Evolutionary conservation across 179 eudicot genomes (phyloP), one percentile per base, ranked within the genome.

Genomic region (Carnegiea gigantea): DNA sequence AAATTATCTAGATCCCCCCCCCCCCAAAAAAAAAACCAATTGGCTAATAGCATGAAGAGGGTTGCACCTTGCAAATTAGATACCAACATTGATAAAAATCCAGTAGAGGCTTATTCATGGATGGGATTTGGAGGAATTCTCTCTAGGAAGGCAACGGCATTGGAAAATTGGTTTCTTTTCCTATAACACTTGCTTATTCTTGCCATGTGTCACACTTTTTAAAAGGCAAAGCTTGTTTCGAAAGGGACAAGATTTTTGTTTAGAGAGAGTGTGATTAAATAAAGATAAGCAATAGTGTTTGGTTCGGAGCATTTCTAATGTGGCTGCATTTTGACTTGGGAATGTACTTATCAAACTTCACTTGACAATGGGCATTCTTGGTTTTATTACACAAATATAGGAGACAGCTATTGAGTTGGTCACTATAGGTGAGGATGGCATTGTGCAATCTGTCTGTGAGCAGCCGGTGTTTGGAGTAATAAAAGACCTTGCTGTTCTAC

Each of bases 351-450:
- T 54, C 17, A 26, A 68, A 54, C 43, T 33, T 60, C 20, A 10
- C 53, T 38, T 77, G 57, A 36, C 54, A 21, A 70, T 70, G 59
- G 38, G 59, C 17, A 20, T 80, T 11, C 20, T 20, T 77, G 70
- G 70, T 74, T 78, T 76, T 74, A 70, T 73, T 82, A 82, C 74
- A 62, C 17, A 57, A 73, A 76, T 88, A 79, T 91, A 96, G 98
- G 99, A 96, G 84, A 93, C 99, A 60, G 91, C 97, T 9, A 87
- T 96, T 84, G 99, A 96, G 87, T 85, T 96, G 91, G 99, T 92
- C 64, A 79, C 88, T 76, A 86, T 96, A 33, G 95, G 93, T 79
- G 94, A 91, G 26, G 95, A 95, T 80, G 99, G 99, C 33, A 84
- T 89, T 78, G 87, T 89, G 80, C 98, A 96, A 78, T 94, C 97